phyloP scores from a whole-genome alignment of 2,329 filamentous ascomycete species.

The Gnomoniopsis sp. region DNA sequence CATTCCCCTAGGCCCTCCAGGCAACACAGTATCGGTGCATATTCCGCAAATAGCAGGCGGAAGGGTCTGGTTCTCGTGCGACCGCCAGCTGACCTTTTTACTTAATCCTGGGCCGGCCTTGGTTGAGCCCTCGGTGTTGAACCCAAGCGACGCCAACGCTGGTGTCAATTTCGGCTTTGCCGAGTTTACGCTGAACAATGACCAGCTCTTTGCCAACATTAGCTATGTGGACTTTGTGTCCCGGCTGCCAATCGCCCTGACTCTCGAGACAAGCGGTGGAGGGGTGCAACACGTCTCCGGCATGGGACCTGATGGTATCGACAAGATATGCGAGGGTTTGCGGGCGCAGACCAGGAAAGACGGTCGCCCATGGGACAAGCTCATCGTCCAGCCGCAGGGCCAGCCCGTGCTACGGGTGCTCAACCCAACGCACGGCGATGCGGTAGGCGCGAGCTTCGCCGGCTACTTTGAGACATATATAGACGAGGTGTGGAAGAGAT shows the following conservation, averaged over 20 bases:
- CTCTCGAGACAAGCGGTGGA: constrained; percentile 41
- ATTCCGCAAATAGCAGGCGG: constrained; percentile 64
- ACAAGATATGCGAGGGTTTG: constrained; percentile 51
- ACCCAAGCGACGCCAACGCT: constrained; percentile 54
- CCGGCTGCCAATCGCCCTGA: constrained; percentile 51
- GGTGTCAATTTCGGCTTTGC: constrained; percentile 53
- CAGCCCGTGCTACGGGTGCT: constrained; percentile 36
- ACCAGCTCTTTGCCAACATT: constrained; percentile 61
- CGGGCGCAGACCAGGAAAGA: constrained; percentile 53
- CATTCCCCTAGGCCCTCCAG: constrained; percentile 56
- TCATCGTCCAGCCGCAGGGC: constrained; percentile 36
- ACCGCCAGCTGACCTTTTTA: constrained; percentile 53
- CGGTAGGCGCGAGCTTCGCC: constrained; percentile 40
- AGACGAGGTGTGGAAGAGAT: constrained; percentile 39
- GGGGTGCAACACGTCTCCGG: constrained; percentile 51
- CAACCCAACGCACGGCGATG: constrained; percentile 40
- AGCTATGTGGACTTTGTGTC: constrained; percentile 64
- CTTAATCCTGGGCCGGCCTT: constrained; percentile 64
- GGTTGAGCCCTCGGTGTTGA: constrained; percentile 66
- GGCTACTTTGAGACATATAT: constrained; percentile 42
- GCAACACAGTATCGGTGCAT: constrained; percentile 48
- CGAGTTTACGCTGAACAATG: constrained; percentile 57
- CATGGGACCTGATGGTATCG: constrained; percentile 54
- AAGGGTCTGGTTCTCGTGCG: constrained; percentile 61
- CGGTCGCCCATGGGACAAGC: constrained; percentile 57